Percentiles rank a stretch among this genome's conserved stretches.
These are phyloP conservation scores for Globisporangium splendens DNA, from an alignment of 352 stramenopile genomes.

Conservation along the genomic window DNA sequence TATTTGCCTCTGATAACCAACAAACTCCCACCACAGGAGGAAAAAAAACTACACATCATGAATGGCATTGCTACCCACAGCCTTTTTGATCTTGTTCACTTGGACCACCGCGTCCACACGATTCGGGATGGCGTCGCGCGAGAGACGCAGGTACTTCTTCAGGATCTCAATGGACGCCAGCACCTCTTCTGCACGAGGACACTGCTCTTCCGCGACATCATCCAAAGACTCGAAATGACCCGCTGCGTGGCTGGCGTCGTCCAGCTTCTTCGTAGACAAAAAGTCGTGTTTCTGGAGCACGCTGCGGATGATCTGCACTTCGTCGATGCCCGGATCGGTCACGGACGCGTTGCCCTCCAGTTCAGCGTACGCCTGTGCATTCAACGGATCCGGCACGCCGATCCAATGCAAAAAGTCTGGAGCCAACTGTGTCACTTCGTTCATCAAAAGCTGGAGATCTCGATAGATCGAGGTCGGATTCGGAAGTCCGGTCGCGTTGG, in stretches of 20 bases:
- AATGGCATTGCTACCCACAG: constrained; percentile 30
- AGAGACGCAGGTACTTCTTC: constrained; percentile 75
- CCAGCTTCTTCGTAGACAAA: constrained; percentile 57
- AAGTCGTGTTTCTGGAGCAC: constrained; percentile 82
- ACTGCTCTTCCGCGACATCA: constrained; percentile 49
- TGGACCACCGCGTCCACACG: constrained; percentile 64
- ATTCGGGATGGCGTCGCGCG: constrained; percentile 38
- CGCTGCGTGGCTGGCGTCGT: constrained; percentile 43
- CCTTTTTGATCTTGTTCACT: constrained; percentile 67
- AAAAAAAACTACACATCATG: constrained; percentile 22
- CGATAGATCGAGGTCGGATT: constrained; percentile 37
- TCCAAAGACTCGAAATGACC: constrained; percentile 48
- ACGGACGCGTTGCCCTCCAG: constrained; percentile 76
- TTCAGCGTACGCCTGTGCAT: constrained; percentile 63
- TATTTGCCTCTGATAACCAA: constrained; percentile 5
- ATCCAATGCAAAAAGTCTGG: constrained; percentile 79
- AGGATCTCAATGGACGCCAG: constrained; percentile 57
- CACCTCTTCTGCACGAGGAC: constrained; percentile 49
- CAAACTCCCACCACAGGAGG: background rate
- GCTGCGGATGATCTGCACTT: constrained; percentile 78
- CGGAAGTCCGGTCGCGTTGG: constrained; percentile 24
- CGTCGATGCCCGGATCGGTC: constrained; percentile 74
- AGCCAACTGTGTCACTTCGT: constrained; percentile 47
- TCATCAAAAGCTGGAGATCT: constrained; percentile 61
- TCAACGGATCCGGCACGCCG: constrained; percentile 46